phyloP scores from a whole-genome alignment of 177 flowering plant species.

The Vitis hybrid region DNA sequence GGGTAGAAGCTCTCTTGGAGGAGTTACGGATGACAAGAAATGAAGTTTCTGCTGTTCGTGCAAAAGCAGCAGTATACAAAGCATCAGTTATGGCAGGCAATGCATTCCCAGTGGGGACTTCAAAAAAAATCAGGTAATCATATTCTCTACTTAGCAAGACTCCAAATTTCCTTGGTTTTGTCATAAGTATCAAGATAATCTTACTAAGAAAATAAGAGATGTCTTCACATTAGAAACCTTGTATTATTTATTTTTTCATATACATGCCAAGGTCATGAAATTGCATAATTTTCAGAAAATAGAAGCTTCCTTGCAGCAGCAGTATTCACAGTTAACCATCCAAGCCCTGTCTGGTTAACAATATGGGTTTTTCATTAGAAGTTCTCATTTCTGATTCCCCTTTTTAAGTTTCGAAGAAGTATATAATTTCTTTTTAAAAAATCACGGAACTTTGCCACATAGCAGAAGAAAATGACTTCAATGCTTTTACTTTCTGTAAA shows the following conservation, averaged over 20 bases:
- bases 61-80: slow-evolving; percentile 75
- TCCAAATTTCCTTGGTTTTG: too few species aligned
- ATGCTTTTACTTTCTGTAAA: neutral
- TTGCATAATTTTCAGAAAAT: neutral
- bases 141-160: neutral
- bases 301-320: neutral
- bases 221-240: too few species aligned
- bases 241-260: accelerated
- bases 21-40: slow-evolving; percentile 66
- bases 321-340: too few species aligned
- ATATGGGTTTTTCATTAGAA: too few species aligned
- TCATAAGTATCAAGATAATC: too few species aligned
- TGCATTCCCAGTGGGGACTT: slow-evolving; percentile 63
- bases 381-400: too few species aligned
- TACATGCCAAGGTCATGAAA: neutral
- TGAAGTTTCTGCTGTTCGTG: slow-evolving; percentile 71
- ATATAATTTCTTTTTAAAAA: too few species aligned
- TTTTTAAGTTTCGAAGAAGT: neutral
- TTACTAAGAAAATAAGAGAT: too few species aligned
- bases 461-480: neutral
- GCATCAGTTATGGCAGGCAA: slow-evolving; percentile 67
- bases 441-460: neutral
- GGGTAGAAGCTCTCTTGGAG: slow-evolving; percentile 80
- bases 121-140: slow-evolving; percentile 50
- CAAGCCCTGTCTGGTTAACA: too few species aligned